Evolutionary conservation across 192 early-diverging fungal species (phyloP).

Genomic region (Podochytrium sp.): DNA sequence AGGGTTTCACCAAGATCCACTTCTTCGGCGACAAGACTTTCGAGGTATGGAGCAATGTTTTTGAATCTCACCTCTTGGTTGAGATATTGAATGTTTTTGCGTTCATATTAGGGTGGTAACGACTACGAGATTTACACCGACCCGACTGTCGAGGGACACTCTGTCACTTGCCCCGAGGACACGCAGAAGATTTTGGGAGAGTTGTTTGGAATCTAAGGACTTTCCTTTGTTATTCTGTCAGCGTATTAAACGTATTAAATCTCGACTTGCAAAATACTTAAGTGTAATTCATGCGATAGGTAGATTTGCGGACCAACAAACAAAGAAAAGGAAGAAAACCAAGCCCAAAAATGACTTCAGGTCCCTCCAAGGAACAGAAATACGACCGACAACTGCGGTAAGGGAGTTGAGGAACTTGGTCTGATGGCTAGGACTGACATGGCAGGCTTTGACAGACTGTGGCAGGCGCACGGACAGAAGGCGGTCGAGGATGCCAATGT

Average conservation of each 20-base stretch:
- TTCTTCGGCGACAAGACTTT: slow-evolving; percentile 99
- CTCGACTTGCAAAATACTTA: no score
- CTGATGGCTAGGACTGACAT: no score
- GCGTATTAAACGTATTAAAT: neutral
- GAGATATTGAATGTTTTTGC: slow-evolving; percentile 20
- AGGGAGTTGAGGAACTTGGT: neutral
- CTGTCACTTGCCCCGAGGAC: slow-evolving; percentile 82
- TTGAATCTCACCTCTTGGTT: slow-evolving; percentile 1
- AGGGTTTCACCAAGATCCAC: slow-evolving; percentile 89
- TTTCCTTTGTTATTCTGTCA: neutral
- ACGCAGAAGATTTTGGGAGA: slow-evolving; percentile 83
- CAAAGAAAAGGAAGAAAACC: no score
- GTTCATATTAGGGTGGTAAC: slow-evolving; percentile 81
- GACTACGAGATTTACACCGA: slow-evolving; percentile 96
- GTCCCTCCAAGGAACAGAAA: slow-evolving; percentile 67
- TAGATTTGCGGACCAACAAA: no score
- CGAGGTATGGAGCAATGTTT: slow-evolving; percentile 41
- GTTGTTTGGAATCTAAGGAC: slow-evolving; percentile 54
- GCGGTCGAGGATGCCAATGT: slow-evolving; percentile 84
- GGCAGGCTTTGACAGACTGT: slow-evolving; percentile 68
- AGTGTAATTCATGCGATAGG: no score
- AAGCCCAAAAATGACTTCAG: no score
- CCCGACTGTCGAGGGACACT: slow-evolving; percentile 78
- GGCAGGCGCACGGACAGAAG: slow-evolving; percentile 88
- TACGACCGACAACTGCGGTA: slow-evolving; percentile 90